Percentiles rank a stretch among this genome's conserved stretches.
Evolutionary conservation across 2,329 filamentous ascomycete species (phyloP).

Genomic region (Fusarium nygamai): DNA sequence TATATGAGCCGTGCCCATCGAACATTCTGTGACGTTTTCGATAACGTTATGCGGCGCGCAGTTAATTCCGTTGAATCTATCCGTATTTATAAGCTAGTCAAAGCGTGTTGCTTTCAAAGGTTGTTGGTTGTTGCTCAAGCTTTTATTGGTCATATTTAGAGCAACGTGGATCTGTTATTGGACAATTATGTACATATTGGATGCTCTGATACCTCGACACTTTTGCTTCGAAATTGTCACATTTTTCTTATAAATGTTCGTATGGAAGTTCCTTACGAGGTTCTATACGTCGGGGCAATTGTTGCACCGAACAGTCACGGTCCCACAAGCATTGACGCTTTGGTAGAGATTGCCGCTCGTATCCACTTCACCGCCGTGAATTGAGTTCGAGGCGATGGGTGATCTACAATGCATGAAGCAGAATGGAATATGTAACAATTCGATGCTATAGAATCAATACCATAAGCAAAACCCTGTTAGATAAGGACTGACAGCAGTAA

Average conservation of each 20-base stretch:
- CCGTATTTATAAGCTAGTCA: slow-evolving; percentile 10
- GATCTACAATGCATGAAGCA: neutral
- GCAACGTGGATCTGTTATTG: neutral
- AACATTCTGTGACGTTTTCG: neutral
- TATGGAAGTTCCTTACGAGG: neutral
- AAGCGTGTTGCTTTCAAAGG: neutral
- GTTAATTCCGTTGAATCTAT: neutral
- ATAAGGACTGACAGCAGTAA: rapidly evolving
- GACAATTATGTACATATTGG: neutral
- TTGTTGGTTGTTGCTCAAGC: neutral
- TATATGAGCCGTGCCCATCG: neutral
- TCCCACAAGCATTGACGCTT: neutral
- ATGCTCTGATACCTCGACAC: neutral
- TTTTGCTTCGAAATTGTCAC: neutral
- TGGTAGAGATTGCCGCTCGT: neutral
- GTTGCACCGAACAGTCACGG: neutral
- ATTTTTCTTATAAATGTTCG: neutral
- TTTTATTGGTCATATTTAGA: neutral
- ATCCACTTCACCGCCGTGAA: neutral
- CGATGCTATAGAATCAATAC: neutral
- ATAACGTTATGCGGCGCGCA: slow-evolving; percentile 1
- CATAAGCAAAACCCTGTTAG: rapidly evolving
- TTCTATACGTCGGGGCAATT: neutral
- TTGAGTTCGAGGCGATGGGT: neutral
- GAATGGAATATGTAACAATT: neutral